A percentile compares a stretch with the other conserved stretches of the same genome.
Evolutionary conservation across 768 basidiomycete species (phyloP).

Genomic region (Tephrocybe rancida): DNA sequence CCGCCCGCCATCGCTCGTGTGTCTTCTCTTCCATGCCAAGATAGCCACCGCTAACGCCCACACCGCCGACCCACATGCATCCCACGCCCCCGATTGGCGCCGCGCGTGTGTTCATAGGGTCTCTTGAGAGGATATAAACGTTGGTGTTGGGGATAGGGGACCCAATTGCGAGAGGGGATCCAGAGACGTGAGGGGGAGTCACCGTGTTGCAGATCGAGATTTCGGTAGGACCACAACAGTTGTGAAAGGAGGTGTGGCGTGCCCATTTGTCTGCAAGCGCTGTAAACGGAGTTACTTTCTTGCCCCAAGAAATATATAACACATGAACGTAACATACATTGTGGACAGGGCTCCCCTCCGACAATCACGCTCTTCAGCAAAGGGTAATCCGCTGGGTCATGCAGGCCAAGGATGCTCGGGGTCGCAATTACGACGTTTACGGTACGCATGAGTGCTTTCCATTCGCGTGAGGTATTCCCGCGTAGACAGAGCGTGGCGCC

Average conservation of each 20-base stretch:
- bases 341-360: slow-evolving; percentile 55
- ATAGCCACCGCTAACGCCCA: slow-evolving; percentile 58
- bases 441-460: slow-evolving; percentile 49
- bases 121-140: slow-evolving; percentile 34
- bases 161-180: slow-evolving; percentile 45
- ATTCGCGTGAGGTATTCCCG: slow-evolving; percentile 51
- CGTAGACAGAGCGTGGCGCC: slow-evolving; percentile 56
- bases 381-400: slow-evolving; percentile 52
- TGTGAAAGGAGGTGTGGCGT: slow-evolving; percentile 41
- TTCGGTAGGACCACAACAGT: slow-evolving; percentile 59
- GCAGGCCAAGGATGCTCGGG: slow-evolving; percentile 51
- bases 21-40: slow-evolving; percentile 58
- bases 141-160: slow-evolving; percentile 53
- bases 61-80: slow-evolving; percentile 66
- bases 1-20: slow-evolving; percentile 47
- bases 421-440: slow-evolving; percentile 58
- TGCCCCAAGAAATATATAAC: background rate
- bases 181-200: slow-evolving; percentile 39
- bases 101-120: slow-evolving; percentile 33
- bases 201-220: slow-evolving; percentile 57
- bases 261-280: slow-evolving; percentile 48
- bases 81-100: slow-evolving; percentile 39
- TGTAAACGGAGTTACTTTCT: slow-evolving; percentile 5
- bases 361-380: slow-evolving; percentile 50
- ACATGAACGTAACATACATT: slow-evolving; percentile 31